phyloP scores from a whole-genome alignment of 139 green algal species.

The Bryopsis sp. region DNA sequence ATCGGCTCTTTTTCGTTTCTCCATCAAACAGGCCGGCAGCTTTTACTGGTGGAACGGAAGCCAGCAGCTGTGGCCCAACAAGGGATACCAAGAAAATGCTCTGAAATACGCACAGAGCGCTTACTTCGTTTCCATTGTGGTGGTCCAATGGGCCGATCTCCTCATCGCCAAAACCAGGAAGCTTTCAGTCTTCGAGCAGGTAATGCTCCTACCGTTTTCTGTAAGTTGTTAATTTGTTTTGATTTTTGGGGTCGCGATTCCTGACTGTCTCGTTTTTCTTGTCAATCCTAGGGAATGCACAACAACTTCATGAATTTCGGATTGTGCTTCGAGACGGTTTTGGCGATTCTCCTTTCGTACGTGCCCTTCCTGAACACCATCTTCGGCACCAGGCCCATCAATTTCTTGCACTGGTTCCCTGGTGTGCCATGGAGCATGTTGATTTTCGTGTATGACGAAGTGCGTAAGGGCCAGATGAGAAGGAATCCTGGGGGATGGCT shows the following conservation, averaged over 20 bases:
- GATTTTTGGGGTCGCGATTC: too few relatives aligned
- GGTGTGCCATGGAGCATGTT: conserved; percentile 52
- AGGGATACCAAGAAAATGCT: conserved; percentile 42
- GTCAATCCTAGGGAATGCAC: conserved; percentile 31
- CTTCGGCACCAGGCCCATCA: conserved; percentile 51
- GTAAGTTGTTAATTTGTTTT: conserved; percentile 13
- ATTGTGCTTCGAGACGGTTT: conserved; percentile 46
- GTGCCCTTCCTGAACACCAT: conserved; percentile 47
- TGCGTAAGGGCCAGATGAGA: conserved; percentile 53
- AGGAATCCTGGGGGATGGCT: conserved; percentile 41
- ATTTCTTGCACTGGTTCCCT: conserved; percentile 53
- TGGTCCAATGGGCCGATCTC: conserved; percentile 54
- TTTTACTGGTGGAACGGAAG: conserved; percentile 56
- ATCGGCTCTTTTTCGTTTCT: too few relatives aligned
- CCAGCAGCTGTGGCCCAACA: conserved; percentile 44
- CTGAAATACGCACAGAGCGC: conserved; percentile 55
- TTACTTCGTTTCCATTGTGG: conserved; percentile 65
- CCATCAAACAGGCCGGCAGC: conserved; percentile 15
- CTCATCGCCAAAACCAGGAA: conserved; percentile 69
- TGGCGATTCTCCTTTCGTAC: conserved; percentile 52
- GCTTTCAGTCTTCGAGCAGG: conserved; percentile 50
- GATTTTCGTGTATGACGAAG: conserved; percentile 65
- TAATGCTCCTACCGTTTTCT: conserved; percentile 21
- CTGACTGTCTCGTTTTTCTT: too few relatives aligned
- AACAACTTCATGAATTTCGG: conserved; percentile 60